Evolutionary conservation across 1,284 basidiomycete genomes (phyloP).

Genomic region (Athelia psychrophila): DNA sequence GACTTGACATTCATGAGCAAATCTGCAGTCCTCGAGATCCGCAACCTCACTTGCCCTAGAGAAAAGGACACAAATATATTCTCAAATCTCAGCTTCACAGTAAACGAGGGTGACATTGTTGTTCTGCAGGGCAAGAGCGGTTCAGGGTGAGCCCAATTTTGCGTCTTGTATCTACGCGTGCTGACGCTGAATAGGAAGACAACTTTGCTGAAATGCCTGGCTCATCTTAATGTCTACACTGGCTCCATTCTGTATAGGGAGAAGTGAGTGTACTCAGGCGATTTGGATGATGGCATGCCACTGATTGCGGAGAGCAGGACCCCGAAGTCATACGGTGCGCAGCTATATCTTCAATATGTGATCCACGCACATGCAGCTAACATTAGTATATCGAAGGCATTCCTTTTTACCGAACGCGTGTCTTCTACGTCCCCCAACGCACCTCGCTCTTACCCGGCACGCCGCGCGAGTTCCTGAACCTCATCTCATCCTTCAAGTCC

Average conservation of each 20-base stretch:
- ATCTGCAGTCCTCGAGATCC: conserved; percentile 48
- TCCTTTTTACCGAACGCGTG: conserved; percentile 70
- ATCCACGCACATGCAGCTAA: conserved; percentile 1
- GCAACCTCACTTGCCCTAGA: conserved; percentile 37
- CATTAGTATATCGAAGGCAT: conserved; percentile 46
- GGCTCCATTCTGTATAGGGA: conserved; percentile 67
- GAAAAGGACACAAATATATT: conserved; percentile 50
- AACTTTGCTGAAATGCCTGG: conserved; percentile 78
- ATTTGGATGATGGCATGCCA: neutral
- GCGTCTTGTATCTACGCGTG: neutral
- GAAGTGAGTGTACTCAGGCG: conserved; percentile 38
- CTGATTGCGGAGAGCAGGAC: conserved; percentile 31
- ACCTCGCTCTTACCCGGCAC: conserved; percentile 81
- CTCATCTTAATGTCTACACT: conserved; percentile 71
- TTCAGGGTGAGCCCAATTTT: conserved; percentile 43
- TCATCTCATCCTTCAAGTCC: conserved; percentile 55
- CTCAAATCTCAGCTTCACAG: conserved; percentile 51
- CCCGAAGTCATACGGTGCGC: conserved; percentile 52
- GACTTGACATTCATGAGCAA: no score
- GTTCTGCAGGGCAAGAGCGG: conserved; percentile 77
- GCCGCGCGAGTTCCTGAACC: conserved; percentile 67
- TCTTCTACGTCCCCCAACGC: conserved; percentile 84
- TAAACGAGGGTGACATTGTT: conserved; percentile 71
- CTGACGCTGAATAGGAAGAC: conserved; percentile 52
- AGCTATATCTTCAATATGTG: neutral